These are phyloP conservation scores for Ustulina deusta DNA, from an alignment of 2,329 filamentous ascomycete species.

Conservation along the genomic window DNA sequence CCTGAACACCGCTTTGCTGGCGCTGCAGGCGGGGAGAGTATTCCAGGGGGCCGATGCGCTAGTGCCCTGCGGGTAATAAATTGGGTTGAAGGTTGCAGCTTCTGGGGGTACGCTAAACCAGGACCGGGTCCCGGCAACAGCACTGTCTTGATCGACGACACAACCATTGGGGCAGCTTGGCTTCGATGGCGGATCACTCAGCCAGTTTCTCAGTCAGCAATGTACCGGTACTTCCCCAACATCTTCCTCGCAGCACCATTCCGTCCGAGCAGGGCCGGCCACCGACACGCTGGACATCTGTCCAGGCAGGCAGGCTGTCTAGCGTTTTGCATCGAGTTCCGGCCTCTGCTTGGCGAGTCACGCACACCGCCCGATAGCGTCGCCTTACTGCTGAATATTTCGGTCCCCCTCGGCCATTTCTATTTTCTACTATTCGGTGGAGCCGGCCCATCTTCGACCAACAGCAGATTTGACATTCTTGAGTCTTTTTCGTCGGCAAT, in stretches of 20 bases:
- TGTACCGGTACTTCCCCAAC: conserved; percentile 52
- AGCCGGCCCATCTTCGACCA: conserved; percentile 18
- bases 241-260: conserved; percentile 19
- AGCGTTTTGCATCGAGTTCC: conserved; percentile 13
- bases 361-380: conserved; percentile 39
- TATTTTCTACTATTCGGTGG: conserved; percentile 32
- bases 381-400: conserved; percentile 30
- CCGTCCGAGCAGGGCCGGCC: conserved; percentile 30
- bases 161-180: conserved; percentile 50
- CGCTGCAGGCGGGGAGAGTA: conserved; percentile 32
- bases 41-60: conserved; percentile 27
- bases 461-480: conserved; percentile 31
- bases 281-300: conserved; percentile 35
- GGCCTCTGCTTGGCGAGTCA: conserved; percentile 13
- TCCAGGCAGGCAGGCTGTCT: conserved; percentile 7
- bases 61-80: conserved; percentile 43
- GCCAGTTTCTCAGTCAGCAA: conserved; percentile 10
- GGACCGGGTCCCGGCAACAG: conserved; percentile 41
- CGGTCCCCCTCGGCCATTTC: conserved; percentile 27
- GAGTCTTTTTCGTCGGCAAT: conserved; percentile 10
- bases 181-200: conserved; percentile 21
- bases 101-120: conserved; percentile 46
- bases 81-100: conserved; percentile 33
- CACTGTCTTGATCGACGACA: conserved; percentile 37
- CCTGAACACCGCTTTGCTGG: conserved; percentile 36